Conservation (phyloP, 352 stramenopile species). For the Globisporangium alternatum region DNA sequence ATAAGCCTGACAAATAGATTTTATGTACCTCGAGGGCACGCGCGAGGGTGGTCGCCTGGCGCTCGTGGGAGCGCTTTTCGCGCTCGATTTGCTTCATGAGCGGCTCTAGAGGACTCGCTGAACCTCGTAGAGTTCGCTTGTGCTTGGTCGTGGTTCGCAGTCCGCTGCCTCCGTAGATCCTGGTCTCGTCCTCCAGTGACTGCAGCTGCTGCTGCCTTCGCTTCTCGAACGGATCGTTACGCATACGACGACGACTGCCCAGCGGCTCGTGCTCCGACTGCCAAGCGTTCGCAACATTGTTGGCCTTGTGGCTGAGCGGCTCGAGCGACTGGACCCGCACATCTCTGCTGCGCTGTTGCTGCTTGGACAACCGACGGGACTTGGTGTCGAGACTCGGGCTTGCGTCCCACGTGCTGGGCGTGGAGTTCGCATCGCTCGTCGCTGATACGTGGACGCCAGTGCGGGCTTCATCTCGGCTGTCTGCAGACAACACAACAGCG, state of each 20-base stretch:
- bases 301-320: background rate
- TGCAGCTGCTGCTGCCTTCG: slow-evolving; percentile 1
- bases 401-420: background rate
- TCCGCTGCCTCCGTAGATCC: background rate
- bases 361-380: background rate
- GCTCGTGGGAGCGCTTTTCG: slow-evolving; percentile 1
- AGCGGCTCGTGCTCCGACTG: background rate
- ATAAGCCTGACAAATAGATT: background rate
- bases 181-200: slow-evolving; percentile 3
- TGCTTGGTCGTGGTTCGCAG: background rate
- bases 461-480: slow-evolving; percentile 3
- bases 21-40: background rate
- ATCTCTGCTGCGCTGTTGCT: background rate
- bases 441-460: background rate
- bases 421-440: background rate
- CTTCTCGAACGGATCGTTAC: background rate
- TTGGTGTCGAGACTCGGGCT: background rate
- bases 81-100: slow-evolving; percentile 1
- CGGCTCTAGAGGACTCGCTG: background rate
- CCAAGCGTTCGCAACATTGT: background rate
- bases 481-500: background rate
- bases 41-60: slow-evolving; percentile 1
- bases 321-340: background rate
- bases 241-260: background rate
- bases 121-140: background rate